Conservation (phyloP, 1,284 basidiomycete genomes). For the Marasmius oreades region DNA sequence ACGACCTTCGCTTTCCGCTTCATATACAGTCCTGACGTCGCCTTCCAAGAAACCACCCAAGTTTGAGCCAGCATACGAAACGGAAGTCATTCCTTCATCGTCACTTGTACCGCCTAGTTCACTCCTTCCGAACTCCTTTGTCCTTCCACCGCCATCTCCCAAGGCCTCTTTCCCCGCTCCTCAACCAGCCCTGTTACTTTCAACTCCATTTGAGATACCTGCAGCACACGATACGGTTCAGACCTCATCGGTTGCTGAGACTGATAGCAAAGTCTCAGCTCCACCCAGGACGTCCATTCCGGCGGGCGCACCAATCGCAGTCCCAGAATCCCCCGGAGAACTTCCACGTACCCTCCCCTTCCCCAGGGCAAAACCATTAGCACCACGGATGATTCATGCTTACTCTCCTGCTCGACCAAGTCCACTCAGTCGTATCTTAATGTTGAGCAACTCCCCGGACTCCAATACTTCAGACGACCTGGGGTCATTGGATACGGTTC, state of each 20-base stretch:
- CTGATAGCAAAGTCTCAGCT: not conserved
- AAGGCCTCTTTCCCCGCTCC: constrained; percentile 48
- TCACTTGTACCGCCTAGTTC: constrained; percentile 25
- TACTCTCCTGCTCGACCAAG: constrained; percentile 77
- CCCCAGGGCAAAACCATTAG: constrained; percentile 67
- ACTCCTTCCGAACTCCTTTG: constrained; percentile 59
- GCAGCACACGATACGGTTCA: constrained; percentile 7
- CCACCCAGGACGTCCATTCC: not conserved
- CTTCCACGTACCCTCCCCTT: constrained; percentile 38
- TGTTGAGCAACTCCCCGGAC: constrained; percentile 55
- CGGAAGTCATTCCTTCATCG: constrained; percentile 52
- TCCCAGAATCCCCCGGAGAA: constrained; percentile 15
- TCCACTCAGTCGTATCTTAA: constrained; percentile 70
- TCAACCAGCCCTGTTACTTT: constrained; percentile 32
- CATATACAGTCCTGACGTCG: constrained; percentile 22
- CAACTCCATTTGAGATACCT: constrained; percentile 16
- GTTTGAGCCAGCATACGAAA: constrained; percentile 58
- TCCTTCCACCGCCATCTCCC: constrained; percentile 70
- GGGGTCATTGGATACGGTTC: constrained; percentile 14
- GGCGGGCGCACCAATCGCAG: not conserved
- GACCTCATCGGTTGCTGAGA: constrained; percentile 13
- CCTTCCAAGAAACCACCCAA: constrained; percentile 27
- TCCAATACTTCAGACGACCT: constrained; percentile 21
- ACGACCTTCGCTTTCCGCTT: constrained; percentile 32
- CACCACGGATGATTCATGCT: constrained; percentile 65